Evolutionary conservation across 148 eudicot species (phyloP).

Genomic region (Diospyros lotus): DNA sequence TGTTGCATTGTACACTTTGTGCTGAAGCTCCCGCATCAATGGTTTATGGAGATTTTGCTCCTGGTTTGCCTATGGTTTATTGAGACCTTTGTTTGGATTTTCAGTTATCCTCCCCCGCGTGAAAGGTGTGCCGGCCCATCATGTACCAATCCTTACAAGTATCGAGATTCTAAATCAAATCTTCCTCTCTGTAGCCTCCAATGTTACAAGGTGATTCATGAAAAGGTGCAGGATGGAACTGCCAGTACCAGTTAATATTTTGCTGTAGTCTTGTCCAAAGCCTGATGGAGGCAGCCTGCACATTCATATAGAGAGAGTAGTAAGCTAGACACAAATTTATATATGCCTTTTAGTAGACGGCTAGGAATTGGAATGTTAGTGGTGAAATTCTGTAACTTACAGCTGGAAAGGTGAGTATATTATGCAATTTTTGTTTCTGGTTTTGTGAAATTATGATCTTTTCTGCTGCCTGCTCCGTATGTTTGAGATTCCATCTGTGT

Average conservation of each 20-base stretch:
- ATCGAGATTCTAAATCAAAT: slow-evolving; percentile 83
- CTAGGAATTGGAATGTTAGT: neutral
- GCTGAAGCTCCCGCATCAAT: no score
- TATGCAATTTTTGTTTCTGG: neutral
- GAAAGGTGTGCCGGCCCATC: slow-evolving; percentile 80
- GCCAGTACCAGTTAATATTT: slow-evolving; percentile 26
- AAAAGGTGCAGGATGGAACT: slow-evolving; percentile 29
- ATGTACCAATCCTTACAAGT: slow-evolving; percentile 74
- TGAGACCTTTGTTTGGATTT: slow-evolving; percentile 6
- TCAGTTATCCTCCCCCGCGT: slow-evolving; percentile 85
- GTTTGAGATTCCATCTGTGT: neutral
- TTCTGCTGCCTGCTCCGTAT: neutral
- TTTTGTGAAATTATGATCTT: neutral
- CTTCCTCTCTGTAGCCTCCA: slow-evolving; percentile 85
- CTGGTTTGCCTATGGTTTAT: neutral
- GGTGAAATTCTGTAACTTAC: neutral
- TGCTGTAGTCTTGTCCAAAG: neutral
- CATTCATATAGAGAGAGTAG: neutral
- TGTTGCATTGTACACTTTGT: neutral
- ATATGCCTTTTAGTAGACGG: neutral
- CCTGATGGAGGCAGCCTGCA: neutral
- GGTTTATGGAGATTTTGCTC: neutral
- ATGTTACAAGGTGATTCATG: slow-evolving; percentile 84
- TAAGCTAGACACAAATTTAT: neutral
- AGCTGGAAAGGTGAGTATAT: neutral